Percentiles rank a stretch among this genome's conserved stretches.
Evolutionary conservation across 805 yeast species (phyloP).

Genomic region (Suhomyces sp.): DNA sequence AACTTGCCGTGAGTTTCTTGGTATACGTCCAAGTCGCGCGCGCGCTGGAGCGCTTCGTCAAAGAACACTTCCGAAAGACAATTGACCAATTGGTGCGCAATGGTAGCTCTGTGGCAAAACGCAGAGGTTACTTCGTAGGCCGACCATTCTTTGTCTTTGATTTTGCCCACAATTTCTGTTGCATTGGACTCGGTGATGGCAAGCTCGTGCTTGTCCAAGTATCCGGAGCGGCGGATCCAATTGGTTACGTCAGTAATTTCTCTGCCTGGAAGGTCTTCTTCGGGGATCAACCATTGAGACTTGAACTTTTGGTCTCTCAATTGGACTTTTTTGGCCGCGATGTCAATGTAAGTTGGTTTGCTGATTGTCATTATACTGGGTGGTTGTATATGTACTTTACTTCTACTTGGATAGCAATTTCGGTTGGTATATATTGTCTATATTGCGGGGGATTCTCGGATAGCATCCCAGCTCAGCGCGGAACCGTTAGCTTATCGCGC

Average conservation of each 20-base stretch:
- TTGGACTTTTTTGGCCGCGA: conserved; percentile 40
- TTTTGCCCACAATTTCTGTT: conserved; percentile 22
- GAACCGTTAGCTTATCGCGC: not conserved
- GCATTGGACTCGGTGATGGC: conserved; percentile 40
- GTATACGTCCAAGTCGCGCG: conserved; percentile 23
- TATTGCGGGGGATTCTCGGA: not conserved
- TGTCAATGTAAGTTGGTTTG: conserved; percentile 27
- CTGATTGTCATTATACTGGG: conserved; percentile 1
- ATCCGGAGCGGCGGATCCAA: conserved; percentile 37
- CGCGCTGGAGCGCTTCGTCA: conserved; percentile 25
- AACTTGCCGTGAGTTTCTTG: conserved; percentile 14
- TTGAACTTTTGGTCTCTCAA: conserved; percentile 43
- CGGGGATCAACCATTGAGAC: conserved; percentile 44
- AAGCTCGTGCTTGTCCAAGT: conserved; percentile 30
- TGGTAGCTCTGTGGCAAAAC: conserved; percentile 55
- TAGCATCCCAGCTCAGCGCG: not conserved
- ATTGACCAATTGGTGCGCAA: conserved; percentile 53
- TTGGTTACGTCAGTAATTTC: conserved; percentile 35
- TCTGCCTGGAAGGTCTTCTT: conserved; percentile 26
- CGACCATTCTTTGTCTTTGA: conserved; percentile 28
- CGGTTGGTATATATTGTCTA: not conserved
- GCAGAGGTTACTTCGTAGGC: conserved; percentile 50
- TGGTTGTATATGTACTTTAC: not conserved
- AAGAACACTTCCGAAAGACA: conserved; percentile 38
- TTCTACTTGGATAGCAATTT: not conserved